Evolutionary conservation across 164 flowering plant species (phyloP).

Genomic region (Vitis labrusca): DNA sequence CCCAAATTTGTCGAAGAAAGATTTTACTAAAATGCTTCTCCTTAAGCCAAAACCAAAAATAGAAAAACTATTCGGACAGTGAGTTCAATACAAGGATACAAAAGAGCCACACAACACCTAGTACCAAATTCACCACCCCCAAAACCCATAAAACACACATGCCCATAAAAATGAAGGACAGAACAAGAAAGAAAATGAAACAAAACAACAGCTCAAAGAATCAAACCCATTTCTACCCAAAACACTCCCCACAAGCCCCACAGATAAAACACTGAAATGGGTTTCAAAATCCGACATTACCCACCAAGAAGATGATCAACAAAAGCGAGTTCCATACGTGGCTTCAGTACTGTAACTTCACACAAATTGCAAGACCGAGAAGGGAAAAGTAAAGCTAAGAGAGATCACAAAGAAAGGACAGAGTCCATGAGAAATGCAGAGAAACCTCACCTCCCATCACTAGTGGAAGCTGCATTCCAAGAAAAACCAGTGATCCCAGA

Average conservation of each 20-base stretch:
- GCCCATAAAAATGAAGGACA: not conserved
- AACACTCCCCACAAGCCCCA: constrained; percentile 1
- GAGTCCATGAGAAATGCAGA: not conserved
- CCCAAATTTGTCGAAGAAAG: not conserved
- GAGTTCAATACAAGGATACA: not conserved
- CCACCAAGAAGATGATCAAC: no score
- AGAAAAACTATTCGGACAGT: not conserved
- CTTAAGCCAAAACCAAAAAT: not conserved
- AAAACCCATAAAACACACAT: not conserved
- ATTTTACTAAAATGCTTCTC: not conserved
- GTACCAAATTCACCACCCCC: constrained; percentile 3
- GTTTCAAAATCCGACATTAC: no score
- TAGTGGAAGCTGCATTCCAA: constrained; percentile 34
- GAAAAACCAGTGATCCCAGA: constrained; percentile 28
- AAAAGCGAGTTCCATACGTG: no score
- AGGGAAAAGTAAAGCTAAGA: not conserved
- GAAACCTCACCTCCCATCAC: constrained; percentile 24
- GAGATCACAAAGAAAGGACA: not conserved
- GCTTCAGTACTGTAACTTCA: no score
- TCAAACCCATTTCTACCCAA: not conserved
- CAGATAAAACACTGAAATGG: no score
- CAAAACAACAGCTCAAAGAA: not conserved
- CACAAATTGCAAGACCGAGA: no score
- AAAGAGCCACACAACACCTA: not conserved
- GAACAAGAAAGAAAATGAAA: not conserved